Evolutionary conservation across 73 alveolate species (phyloP).

Genomic region (Blepharisma stoltei): DNA sequence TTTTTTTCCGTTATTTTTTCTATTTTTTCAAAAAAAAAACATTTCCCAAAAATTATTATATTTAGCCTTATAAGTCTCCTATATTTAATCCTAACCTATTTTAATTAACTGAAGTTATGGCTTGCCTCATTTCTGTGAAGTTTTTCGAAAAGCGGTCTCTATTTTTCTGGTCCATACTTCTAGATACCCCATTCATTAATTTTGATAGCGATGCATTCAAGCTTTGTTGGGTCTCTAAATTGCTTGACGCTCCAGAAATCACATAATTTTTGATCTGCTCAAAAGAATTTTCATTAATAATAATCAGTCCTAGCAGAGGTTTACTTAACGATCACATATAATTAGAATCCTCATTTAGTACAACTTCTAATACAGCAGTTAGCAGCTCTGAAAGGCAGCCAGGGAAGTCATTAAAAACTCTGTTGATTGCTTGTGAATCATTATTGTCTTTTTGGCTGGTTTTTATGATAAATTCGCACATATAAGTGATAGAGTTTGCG

Average conservation of each 20-base stretch:
- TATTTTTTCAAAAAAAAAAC: too few species aligned
- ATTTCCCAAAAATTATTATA: too few species aligned
- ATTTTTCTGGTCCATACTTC: slow-evolving; percentile 24
- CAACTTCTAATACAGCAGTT: not conserved
- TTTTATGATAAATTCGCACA: slow-evolving; percentile 14
- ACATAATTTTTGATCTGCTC: slow-evolving; percentile 1
- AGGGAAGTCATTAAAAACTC: not conserved
- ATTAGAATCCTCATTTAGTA: not conserved
- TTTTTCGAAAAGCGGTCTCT: slow-evolving; percentile 16
- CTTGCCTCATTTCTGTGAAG: slow-evolving; percentile 14
- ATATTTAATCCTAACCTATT: too few species aligned
- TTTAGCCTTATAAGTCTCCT: too few species aligned
- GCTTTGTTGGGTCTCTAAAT: not conserved
- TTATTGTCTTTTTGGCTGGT: not conserved
- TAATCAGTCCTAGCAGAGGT: slow-evolving; percentile 23
- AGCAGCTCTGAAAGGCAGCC: not conserved
- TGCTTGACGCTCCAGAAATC: slow-evolving; percentile 1
- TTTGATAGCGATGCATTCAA: not conserved
- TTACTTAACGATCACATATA: slow-evolving; percentile 27
- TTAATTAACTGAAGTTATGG: too few species aligned
- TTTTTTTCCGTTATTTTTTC: too few species aligned
- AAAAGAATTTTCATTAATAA: slow-evolving; percentile 13
- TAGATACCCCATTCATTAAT: slow-evolving; percentile 29
- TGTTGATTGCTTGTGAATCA: not conserved
- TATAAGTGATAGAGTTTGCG: not conserved